A percentile compares a stretch with the other conserved stretches of the same genome.
phyloP scores from a whole-genome alignment of 768 basidiomycete species.

The Amanita thiersii region DNA sequence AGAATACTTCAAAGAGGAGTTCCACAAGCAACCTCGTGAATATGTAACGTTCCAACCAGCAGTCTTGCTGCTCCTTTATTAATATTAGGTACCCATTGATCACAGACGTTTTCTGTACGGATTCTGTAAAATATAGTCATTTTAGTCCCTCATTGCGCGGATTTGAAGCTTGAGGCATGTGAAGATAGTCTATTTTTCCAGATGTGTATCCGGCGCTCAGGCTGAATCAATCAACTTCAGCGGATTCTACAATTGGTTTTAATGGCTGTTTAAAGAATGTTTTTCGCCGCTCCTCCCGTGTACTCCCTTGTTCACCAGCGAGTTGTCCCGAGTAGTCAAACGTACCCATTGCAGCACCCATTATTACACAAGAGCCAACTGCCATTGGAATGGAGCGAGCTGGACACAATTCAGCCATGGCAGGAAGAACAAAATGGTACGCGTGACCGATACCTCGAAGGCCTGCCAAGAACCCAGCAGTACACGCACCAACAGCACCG shows the following conservation, averaged over 20 bases:
- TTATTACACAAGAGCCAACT: slow-evolving; percentile 65
- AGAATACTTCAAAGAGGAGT: slow-evolving; percentile 13
- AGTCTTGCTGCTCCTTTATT: not conserved
- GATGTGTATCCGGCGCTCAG: slow-evolving; percentile 9
- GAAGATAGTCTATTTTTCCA: slow-evolving; percentile 4
- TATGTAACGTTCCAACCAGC: not conserved
- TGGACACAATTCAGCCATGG: slow-evolving; percentile 19
- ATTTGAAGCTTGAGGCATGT: slow-evolving; percentile 6
- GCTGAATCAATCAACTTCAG: slow-evolving; percentile 19
- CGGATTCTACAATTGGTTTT: slow-evolving; percentile 26
- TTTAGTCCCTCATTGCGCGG: no score
- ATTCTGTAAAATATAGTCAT: slow-evolving; percentile 7
- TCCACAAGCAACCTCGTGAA: slow-evolving; percentile 3
- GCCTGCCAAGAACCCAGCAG: slow-evolving; percentile 88
- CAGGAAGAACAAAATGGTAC: slow-evolving; percentile 2
- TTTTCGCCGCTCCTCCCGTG: slow-evolving; percentile 62
- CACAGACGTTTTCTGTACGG: not conserved
- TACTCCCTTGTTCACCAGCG: slow-evolving; percentile 31
- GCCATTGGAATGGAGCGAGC: slow-evolving; percentile 82
- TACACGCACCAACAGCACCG: slow-evolving; percentile 82
- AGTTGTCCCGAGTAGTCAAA: slow-evolving; percentile 75
- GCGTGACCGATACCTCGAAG: slow-evolving; percentile 55
- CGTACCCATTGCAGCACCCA: slow-evolving; percentile 75
- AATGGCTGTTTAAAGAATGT: slow-evolving; percentile 78
- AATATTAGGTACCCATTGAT: no score